Evolutionary conservation across 2,329 filamentous ascomycete species (phyloP).

Genomic region (Exophiala bonariae): DNA sequence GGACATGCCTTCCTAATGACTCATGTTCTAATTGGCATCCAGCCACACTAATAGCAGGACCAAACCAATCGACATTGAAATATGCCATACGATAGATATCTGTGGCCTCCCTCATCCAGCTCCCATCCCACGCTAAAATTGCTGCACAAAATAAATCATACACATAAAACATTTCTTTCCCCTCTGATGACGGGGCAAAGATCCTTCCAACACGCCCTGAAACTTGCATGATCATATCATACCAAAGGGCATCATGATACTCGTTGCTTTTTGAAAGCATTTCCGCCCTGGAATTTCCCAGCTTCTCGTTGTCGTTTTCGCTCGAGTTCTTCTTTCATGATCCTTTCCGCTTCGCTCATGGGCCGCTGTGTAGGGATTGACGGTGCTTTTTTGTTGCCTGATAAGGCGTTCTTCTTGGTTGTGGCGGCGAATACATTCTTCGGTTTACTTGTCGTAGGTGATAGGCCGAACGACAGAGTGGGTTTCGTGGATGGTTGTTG

Average conservation of each 20-base stretch:
- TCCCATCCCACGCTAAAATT: no score
- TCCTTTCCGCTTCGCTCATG: constrained; percentile 83
- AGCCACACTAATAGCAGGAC: no score
- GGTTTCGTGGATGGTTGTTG: constrained; percentile 23
- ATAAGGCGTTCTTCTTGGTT: constrained; percentile 66
- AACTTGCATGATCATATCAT: no score
- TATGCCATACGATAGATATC: no score
- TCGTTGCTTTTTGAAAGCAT: constrained; percentile 25
- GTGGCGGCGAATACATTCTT: constrained; percentile 72
- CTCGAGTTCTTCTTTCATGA: constrained; percentile 84
- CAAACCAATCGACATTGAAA: no score
- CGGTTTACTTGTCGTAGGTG: constrained; percentile 51
- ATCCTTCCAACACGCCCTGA: no score
- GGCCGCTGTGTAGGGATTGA: constrained; percentile 67
- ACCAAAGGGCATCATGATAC: constrained; percentile 15
- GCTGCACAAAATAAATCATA: no score
- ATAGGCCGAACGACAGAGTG: constrained; percentile 64
- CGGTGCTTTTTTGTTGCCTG: constrained; percentile 64
- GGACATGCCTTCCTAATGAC: no score
- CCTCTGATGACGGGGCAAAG: no score
- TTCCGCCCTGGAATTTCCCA: constrained; percentile 11
- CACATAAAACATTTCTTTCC: no score
- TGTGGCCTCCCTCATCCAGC: no score
- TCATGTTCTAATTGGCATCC: no score
- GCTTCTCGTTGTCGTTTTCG: constrained; percentile 56